Conservation (phyloP, 352 stramenopile species). For the Phytophthora syringae region DNA sequence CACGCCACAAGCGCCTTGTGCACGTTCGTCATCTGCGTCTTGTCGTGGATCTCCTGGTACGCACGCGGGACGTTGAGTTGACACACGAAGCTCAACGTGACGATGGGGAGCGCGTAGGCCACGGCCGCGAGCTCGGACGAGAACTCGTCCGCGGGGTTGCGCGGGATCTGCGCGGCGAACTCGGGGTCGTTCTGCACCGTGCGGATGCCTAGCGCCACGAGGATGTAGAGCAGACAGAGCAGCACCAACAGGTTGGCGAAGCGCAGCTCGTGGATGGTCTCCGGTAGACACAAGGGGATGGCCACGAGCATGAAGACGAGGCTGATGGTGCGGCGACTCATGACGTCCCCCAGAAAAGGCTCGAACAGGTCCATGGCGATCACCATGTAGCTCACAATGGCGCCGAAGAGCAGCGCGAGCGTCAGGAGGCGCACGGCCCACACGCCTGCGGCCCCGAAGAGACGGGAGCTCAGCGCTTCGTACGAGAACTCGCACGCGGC, state of each 20-base stretch:
- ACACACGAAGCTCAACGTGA: constrained; percentile 81
- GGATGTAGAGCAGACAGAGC: constrained; percentile 83
- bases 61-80: constrained; percentile 84
- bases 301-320: constrained; percentile 67
- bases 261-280: constrained; percentile 85
- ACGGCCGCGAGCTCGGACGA: constrained; percentile 62
- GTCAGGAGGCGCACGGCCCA: constrained; percentile 80
- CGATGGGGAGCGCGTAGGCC: constrained; percentile 81
- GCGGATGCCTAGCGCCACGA: constrained; percentile 64
- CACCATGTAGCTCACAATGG: constrained; percentile 85
- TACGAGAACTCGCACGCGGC: constrained; percentile 76
- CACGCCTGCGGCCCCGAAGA: constrained; percentile 71
- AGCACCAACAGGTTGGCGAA: constrained; percentile 84
- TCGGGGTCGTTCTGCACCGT: constrained; percentile 50
- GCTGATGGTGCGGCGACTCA: constrained; percentile 70
- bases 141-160: constrained; percentile 61
- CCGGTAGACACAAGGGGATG: constrained; percentile 80
- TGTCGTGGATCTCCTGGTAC: constrained; percentile 82
- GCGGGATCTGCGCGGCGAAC: constrained; percentile 45
- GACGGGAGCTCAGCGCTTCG: constrained; percentile 78
- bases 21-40: constrained; percentile 70
- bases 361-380: constrained; percentile 88
- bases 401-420: constrained; percentile 78
- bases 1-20: constrained; percentile 65
- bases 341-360: constrained; percentile 62